phyloP scores from a whole-genome alignment of 192 early-diverging fungal species.

The Coemansia sp. region DNA sequence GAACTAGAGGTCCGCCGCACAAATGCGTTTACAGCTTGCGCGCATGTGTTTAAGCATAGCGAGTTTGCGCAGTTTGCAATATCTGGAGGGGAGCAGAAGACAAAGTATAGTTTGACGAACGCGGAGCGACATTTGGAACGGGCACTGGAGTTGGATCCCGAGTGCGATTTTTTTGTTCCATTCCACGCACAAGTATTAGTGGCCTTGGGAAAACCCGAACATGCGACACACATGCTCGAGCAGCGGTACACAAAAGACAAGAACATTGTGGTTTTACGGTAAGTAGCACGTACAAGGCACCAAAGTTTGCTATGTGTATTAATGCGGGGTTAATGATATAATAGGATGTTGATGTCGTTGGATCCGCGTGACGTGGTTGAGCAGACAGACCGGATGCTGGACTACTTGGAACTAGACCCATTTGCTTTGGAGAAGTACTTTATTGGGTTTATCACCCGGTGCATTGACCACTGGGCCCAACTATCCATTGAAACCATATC shows the following conservation, averaged over 20 bases:
- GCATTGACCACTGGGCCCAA: not conserved
- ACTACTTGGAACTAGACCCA: slow-evolving; percentile 41
- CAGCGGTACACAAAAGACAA: slow-evolving; percentile 10
- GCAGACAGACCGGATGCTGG: slow-evolving; percentile 21
- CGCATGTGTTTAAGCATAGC: slow-evolving; percentile 27
- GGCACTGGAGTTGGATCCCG: slow-evolving; percentile 20
- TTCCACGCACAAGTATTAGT: slow-evolving; percentile 38
- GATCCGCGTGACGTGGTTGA: slow-evolving; percentile 4
- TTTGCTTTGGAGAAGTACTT: slow-evolving; percentile 23
- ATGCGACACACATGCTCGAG: slow-evolving; percentile 12
- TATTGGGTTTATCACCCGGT: slow-evolving; percentile 9
- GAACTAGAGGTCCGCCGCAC: slow-evolving; percentile 23
- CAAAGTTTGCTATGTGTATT: not conserved
- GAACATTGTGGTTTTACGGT: not conserved
- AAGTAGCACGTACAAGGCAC: not conserved
- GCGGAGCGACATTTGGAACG: slow-evolving; percentile 22
- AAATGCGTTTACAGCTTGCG: not conserved
- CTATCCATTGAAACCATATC: not conserved
- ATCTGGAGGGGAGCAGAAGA: slow-evolving; percentile 5
- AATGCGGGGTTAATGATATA: not conserved
- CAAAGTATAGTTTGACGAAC: slow-evolving; percentile 24
- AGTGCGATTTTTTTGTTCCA: slow-evolving; percentile 23
- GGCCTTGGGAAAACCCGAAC: slow-evolving; percentile 7
- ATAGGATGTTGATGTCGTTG: slow-evolving; percentile 36
- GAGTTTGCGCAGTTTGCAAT: slow-evolving; percentile 18